Evolutionary conservation across 192 early-diverging fungal genomes (phyloP).

Genomic region (Umbelopsis isabellina): DNA sequence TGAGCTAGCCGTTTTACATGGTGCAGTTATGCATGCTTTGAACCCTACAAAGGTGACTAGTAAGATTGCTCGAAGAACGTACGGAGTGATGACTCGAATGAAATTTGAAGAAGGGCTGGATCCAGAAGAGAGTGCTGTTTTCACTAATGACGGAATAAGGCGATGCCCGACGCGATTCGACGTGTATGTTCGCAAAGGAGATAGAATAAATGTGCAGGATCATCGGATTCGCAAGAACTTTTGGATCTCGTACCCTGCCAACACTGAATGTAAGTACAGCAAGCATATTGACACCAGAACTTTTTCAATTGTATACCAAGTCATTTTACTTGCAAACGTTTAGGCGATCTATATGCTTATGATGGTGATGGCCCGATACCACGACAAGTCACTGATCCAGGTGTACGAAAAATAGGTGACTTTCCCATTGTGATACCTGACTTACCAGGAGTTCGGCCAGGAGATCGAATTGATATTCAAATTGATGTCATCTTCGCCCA

Average conservation of each 20-base stretch:
- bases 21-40: constrained; percentile 49
- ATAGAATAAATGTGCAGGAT: constrained; percentile 39
- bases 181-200: constrained; percentile 42
- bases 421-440: constrained; percentile 48
- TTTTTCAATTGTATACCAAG: not conserved
- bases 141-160: constrained; percentile 43
- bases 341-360: constrained; percentile 45
- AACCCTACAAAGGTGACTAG: constrained; percentile 38
- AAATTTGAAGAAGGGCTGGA: constrained; percentile 50
- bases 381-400: constrained; percentile 46
- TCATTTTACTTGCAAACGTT: not conserved
- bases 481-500: constrained; percentile 31
- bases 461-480: constrained; percentile 46
- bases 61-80: constrained; percentile 44
- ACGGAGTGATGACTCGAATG: constrained; percentile 46
- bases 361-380: constrained; percentile 43
- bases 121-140: constrained; percentile 39
- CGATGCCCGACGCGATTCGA: constrained; percentile 46
- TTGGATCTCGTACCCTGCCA: constrained; percentile 45
- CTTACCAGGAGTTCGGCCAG: constrained; percentile 37
- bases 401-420: constrained; percentile 48
- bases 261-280: constrained; percentile 42
- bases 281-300: not conserved
- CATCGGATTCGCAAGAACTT: constrained; percentile 40
- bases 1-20: constrained; percentile 53